Evolutionary conservation across 176 grass and related monocot genomes (phyloP), one percentile per base, ranked within the genome.

Genomic region (Phyllostachys edulis): DNA sequence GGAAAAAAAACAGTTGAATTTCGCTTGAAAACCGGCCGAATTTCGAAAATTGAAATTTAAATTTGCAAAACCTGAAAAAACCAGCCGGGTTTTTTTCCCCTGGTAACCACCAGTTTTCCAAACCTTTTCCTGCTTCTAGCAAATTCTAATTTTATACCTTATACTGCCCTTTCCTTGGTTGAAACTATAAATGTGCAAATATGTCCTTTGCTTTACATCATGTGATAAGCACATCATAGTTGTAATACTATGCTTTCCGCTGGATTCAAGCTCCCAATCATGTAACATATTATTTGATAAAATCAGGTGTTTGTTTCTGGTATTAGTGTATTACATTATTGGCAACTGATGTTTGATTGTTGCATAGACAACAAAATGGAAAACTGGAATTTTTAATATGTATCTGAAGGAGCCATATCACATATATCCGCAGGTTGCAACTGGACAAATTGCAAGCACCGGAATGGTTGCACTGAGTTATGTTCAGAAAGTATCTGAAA

Each of bases 391-490:
- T 56, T 70, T 79, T 12, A 27, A 51, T 76, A 21, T 12, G 11
- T 45, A 51, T 64, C 54, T 81, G 54, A 81, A 81, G 64, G 45
- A 76, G 8, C 36, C 39, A 52, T 77, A 16, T 54, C 39, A 46
- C 79, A 50, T 84, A 55, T 76, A 62, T 90, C n/a, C 72, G 84
- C 84, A 97, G 94, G 92, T 94, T 75, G 90, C 86, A 65, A 84
- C 88, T 77, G 94, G 65, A 36, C 86, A 90, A 86, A 85, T 97
- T 79, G 84, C 82, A 40, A 91, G 68, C 69, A 87, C 87, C 76
- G 88, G 92, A 85, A 56, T 89, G 56, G 34, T 97, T 80, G 69
- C 80, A 29, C 60, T 92, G 39, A 92, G 92, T 69, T 97, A 94
- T 73, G 44, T 45, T 45, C 44, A 45, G 44, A 45, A 45, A 45